A percentile compares a stretch with the other conserved stretches of the same genome.
These are phyloP conservation scores for Chenopodium quinoa DNA, from an alignment of 148 eudicot genomes.

Conservation along the genomic window DNA sequence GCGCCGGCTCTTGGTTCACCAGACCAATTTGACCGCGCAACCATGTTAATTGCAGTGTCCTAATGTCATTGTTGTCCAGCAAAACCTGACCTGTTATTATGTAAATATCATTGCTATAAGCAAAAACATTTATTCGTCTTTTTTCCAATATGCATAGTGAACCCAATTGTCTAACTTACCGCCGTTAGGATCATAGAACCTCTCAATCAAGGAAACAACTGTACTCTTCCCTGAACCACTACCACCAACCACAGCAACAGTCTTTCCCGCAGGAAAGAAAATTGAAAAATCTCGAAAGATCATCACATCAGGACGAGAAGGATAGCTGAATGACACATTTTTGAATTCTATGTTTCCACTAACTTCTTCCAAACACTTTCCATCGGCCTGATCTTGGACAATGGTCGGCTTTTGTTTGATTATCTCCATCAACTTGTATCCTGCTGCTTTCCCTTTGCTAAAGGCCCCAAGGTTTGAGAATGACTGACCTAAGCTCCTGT, in stretches of 20 bases:
- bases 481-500: conserved; percentile 99
- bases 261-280: conserved; percentile 97
- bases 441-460: conserved; percentile 98
- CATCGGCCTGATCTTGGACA: conserved; percentile 59
- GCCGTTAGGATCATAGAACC: conserved; percentile 94
- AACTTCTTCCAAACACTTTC: conserved; percentile 71
- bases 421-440: conserved; percentile 94
- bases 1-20: conserved; percentile 99
- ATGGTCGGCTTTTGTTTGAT: conserved; percentile 90
- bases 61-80: conserved; percentile 83
- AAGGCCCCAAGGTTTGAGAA: conserved; percentile 98
- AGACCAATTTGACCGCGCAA: conserved; percentile 89
- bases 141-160: too few relatives aligned
- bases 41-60: conserved; percentile 80
- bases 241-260: conserved; percentile 96
- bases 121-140: neutral
- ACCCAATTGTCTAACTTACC: conserved; percentile 38
- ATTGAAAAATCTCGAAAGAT: conserved; percentile 87
- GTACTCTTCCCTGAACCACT: conserved; percentile 99
- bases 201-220: conserved; percentile 89
- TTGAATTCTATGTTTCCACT: conserved; percentile 92
- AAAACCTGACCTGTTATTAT: conserved; percentile 63
- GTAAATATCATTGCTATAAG: conserved; percentile 6
- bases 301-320: conserved; percentile 94
- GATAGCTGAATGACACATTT: conserved; percentile 85